Evolutionary conservation across 176 grass and related monocot species (phyloP).

Genomic region (Chloris gayana): DNA sequence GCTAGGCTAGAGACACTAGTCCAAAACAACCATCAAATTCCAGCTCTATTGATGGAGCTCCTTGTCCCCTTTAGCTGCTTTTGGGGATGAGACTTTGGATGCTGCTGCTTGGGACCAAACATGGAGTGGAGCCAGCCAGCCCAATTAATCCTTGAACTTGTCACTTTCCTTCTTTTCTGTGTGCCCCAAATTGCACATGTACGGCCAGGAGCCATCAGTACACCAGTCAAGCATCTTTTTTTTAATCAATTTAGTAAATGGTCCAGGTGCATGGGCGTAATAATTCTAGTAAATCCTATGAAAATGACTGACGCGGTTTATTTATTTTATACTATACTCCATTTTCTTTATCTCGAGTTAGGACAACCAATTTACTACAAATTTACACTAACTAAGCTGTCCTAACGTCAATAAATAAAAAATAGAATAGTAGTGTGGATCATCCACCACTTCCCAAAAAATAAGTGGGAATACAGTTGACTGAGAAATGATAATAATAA

Average conservation of each 20-base stretch:
- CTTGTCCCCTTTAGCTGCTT: conserved; percentile 42
- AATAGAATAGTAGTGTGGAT: no score
- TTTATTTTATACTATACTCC: no score
- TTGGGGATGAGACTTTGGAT: conserved; percentile 54
- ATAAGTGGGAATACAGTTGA: no score
- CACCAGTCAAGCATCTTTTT: neutral
- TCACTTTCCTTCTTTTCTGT: conserved; percentile 41
- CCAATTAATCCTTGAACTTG: conserved; percentile 43
- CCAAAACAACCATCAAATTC: conserved; percentile 55
- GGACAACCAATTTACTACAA: no score
- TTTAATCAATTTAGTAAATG: neutral
- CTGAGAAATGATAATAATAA: no score
- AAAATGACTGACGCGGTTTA: neutral
- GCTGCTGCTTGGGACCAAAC: conserved; percentile 54
- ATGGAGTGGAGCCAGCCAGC: conserved; percentile 17
- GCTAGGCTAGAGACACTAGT: conserved; percentile 27
- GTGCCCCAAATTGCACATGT: conserved; percentile 38
- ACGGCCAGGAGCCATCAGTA: neutral
- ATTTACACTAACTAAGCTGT: no score
- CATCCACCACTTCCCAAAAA: no score
- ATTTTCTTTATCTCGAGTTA: no score
- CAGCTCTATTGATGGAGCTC: conserved; percentile 58
- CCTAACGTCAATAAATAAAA: no score
- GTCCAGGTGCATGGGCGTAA: neutral
- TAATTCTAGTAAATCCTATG: neutral